Conservation (phyloP, 2,329 filamentous ascomycete species). For the Calonectria leucothoes region DNA sequence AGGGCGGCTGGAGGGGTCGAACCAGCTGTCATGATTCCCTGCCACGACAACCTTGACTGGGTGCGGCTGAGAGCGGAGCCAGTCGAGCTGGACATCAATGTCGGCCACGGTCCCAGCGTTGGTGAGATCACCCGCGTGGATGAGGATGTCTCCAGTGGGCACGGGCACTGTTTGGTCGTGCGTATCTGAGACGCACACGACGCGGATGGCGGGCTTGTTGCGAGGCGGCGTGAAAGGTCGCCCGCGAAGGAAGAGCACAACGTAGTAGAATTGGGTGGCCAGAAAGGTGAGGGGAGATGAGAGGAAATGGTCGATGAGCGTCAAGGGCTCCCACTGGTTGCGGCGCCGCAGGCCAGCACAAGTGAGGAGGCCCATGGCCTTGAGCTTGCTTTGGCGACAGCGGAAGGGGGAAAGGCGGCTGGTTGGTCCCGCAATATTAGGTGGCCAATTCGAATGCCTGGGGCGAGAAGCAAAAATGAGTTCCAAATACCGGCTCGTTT, state of each 20-base stretch:
- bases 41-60: conserved; percentile 83
- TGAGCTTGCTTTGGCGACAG: not conserved
- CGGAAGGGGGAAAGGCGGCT: too few species aligned
- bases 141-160: conserved; percentile 83
- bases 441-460: not conserved
- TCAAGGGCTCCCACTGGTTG: conserved; percentile 61
- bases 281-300: conserved; percentile 75
- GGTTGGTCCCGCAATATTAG: not conserved
- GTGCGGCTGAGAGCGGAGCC: conserved; percentile 81
- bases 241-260: conserved; percentile 76
- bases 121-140: conserved; percentile 90
- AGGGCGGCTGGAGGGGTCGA: conserved; percentile 74
- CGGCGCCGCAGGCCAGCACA: conserved; percentile 60
- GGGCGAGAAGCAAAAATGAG: not conserved
- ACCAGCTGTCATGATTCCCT: conserved; percentile 91
- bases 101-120: conserved; percentile 77
- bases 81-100: conserved; percentile 87
- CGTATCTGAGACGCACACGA: conserved; percentile 93
- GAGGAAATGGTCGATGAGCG: conserved; percentile 72
- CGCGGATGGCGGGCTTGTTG: conserved; percentile 69
- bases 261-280: conserved; percentile 70
- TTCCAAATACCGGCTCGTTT: not conserved
- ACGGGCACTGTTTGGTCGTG: conserved; percentile 74
- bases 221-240: conserved; percentile 69
- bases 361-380: conserved; percentile 57